A percentile compares a stretch with the other conserved stretches of the same genome.
These are phyloP conservation scores for Aspergillus chevalieri DNA, from an alignment of 2,329 filamentous ascomycete genomes.

Conservation along the genomic window DNA sequence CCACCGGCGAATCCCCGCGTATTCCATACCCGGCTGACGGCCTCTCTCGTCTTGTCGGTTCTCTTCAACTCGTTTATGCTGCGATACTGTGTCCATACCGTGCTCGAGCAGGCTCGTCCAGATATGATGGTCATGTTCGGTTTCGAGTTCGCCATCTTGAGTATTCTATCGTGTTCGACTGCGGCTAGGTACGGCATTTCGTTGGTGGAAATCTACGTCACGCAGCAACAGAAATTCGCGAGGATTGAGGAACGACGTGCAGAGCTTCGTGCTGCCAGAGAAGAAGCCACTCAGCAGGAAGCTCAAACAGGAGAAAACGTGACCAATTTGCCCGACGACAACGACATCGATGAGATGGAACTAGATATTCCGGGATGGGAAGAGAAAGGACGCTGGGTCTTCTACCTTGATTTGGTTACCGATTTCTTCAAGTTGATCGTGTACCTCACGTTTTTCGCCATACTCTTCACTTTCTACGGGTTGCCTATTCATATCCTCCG, in stretches of 20 bases:
- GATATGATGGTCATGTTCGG: conserved; percentile 99
- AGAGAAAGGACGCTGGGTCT: conserved; percentile 85
- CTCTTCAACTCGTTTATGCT: conserved; percentile 75
- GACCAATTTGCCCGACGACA: conserved; percentile 54
- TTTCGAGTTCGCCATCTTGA: conserved; percentile 89
- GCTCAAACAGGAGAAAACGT: conserved; percentile 32
- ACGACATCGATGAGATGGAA: conserved; percentile 86
- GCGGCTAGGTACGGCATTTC: conserved; percentile 71
- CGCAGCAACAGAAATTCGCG: conserved; percentile 64
- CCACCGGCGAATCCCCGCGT: conserved; percentile 80
- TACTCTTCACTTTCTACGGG: conserved; percentile 89
- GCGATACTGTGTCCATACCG: conserved; percentile 71
- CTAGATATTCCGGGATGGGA: conserved; percentile 96
- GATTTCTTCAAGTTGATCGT: conserved; percentile 88
- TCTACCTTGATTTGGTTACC: conserved; percentile 78
- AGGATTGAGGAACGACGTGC: conserved; percentile 62
- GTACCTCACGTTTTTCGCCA: conserved; percentile 86
- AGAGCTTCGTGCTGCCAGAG: conserved; percentile 55
- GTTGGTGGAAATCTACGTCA: conserved; percentile 68
- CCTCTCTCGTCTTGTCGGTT: conserved; percentile 73
- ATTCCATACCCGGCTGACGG: conserved; percentile 76
- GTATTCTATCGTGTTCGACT: conserved; percentile 74
- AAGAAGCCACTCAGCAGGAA: conserved; percentile 40
- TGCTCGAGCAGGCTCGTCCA: conserved; percentile 79
- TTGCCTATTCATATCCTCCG: conserved; percentile 94